Base-by-base conservation (phyloP, 2,329 filamentous ascomycete genomes). In the Teratosphaeria viscida region DNA sequence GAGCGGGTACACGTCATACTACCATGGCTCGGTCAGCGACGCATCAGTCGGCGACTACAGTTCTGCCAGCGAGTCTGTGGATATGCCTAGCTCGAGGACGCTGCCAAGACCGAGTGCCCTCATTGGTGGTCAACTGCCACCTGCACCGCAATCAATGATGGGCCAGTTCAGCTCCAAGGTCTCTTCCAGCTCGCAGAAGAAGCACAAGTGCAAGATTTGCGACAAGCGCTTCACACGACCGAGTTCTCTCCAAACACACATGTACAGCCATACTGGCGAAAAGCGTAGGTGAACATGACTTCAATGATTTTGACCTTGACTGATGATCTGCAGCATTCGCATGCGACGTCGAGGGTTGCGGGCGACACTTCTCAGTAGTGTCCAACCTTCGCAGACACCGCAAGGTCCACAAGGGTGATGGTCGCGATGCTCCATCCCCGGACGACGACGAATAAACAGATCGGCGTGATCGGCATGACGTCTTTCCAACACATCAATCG, bases 161-260 rank as follows among this genome's bases (percentile, higher is more conserved):
- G 86, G 90, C 57, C 92, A 95, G 70, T 97, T 97, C 78, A 96
- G 90, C 76, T 96, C 92, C 64, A 96, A 96, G 77, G 87, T 96
- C 57, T 92, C 91, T 0, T 92, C 90, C 19, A 96, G 90, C 77
- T 94, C 92, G 10, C 91, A 96, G 73, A 97, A 97, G 85, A 97
- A 97, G 81, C 94, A 97, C 79, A 96, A 96, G 80, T 97, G 92
- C 83, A 96, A 96, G 78, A 89, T 97, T 61, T 97, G 92, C 79
- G 92, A 96, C 76, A 96, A 97, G 82, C 86, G 92, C 52, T 97
- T 97, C 74, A 96, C 92, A 2, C 84, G 92, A 58, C 92, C 92
- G 1, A 96, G 91, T 72, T 96, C 92, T 14, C 76, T 97, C 47
- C 92, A 96, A 73, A 97, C 92, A 35, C 92, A 97, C 73, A 96